Base-by-base conservation (phyloP, 2,329 filamentous ascomycete species). In the Graphilbum fragrans region DNA sequence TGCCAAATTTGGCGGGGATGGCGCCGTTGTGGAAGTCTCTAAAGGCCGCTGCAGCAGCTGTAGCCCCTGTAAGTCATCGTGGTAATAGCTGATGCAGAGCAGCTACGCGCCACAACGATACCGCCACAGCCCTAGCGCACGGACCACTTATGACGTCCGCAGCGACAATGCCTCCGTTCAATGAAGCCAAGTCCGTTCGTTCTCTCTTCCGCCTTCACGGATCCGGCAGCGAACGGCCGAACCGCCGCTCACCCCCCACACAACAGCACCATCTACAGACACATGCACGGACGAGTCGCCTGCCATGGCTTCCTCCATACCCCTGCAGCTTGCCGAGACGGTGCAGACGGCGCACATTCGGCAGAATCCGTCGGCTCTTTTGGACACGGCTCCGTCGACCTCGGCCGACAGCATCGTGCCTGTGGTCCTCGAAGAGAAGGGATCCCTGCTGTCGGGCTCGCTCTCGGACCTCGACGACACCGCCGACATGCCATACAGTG, bases 341-440 rank as follows among this genome's bases (percentile, higher is more conserved):
- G 66, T 94, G 49, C 88, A 95, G 60, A 79, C 82, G 16, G 83
- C 79, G 27, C 83, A 82, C 55, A 80, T 94, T 62, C 81, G 85
- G 47, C 72, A 66, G 37, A 56, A 77, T 40, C 87, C 87, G 0
- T 85, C 83, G 32, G 70, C 80, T 5, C 59, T 57, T 38, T 82
- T 85, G 65, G 87, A 94, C 63, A 56, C 86, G 54, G 88, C 88
- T 57, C 86, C 86, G 10, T 77, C 83, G 31, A 90, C 86, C 18
- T 71, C 82, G 39, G 76, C 81, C 39, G 83, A 80, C 38, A 64
- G 67, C 48, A 82, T 77, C 59, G 60, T 72, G 49, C 80, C 79
- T 29, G 76, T 82, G 25, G 45, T 44, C 10, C 41, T 55, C 23
- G 50, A 55, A 25, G 44, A 41, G 31, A 78, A 81, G 47, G 81